Evolutionary conservation across 2,329 filamentous ascomycete genomes (phyloP), one percentile per base, ranked within the genome.

Genomic region (Ramularia collo-cygni): DNA sequence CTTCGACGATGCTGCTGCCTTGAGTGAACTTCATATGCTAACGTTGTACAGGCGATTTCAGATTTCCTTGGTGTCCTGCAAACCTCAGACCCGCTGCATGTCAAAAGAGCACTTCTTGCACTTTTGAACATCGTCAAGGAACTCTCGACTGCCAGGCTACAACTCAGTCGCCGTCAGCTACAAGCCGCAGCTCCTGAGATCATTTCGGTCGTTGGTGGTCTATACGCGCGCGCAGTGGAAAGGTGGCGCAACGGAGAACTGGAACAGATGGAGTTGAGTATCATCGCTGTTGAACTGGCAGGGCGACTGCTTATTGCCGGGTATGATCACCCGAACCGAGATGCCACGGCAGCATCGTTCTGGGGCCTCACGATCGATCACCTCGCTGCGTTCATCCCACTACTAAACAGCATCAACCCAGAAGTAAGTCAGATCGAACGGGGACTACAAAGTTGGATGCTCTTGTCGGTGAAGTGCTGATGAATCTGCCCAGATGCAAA

Each of bases 41-140:
- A n/a, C n/a, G n/a, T n/a, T n/a, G n/a, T n/a, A n/a, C n/a, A 72
- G 45, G 67, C 64, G 2, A 64, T 75, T n/a, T 59, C 65, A 3
- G 60, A 57, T 3, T 56, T 90, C 7, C 76, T 85, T 34, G 67
- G 72, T 17, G 68, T 82, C 18, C 71, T 94, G 24, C 79, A 83
- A 40, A 43, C 42, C 12, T 42, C 39, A 17, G 29, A 49, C 13
- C 48, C 54, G 30, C 58, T 81, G 9, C 79, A 83, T 39, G 75
- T 95, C 2, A 72, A 77, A 16, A 80, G 88, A 34, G 75, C 79
- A 6, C 72, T 96, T 30, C 72, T 86, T 37, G 79, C 94, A 9
- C 69, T 95, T 8, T 70, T 96, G 10, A 83, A 90, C 34, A 79
- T 95, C 18, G 80, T 94, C 56, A 98, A 96, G 65, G 92, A 96